Evolutionary conservation across 2,329 filamentous ascomycete species (phyloP).

Genomic region (Apiospora koreana): DNA sequence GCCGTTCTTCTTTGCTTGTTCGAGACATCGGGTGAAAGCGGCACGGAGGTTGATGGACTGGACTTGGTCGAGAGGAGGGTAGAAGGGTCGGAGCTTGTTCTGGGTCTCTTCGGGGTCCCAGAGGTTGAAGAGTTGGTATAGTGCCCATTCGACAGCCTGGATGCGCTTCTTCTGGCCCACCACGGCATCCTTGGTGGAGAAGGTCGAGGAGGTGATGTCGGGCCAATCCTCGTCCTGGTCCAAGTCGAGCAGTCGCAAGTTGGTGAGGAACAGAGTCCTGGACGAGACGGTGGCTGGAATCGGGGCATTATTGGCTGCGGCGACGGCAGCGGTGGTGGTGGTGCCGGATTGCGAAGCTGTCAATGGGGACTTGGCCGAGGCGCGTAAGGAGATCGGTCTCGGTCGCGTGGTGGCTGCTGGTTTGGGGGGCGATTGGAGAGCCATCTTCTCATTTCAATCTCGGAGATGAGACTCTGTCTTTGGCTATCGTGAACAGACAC

Average conservation of each 20-base stretch:
- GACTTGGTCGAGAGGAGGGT: conserved; percentile 84
- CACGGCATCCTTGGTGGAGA: conserved; percentile 65
- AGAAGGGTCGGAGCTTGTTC: conserved; percentile 85
- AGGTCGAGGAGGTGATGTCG: conserved; percentile 67
- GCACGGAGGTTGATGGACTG: conserved; percentile 90
- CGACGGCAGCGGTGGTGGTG: neutral
- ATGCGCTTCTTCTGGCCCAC: conserved; percentile 82
- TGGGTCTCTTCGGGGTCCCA: conserved; percentile 79
- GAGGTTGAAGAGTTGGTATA: conserved; percentile 83
- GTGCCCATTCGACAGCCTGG: conserved; percentile 81
- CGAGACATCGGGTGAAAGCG: conserved; percentile 77
- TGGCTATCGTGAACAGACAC: neutral
- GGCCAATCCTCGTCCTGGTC: conserved; percentile 81
- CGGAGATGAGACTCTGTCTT: conserved; percentile 1
- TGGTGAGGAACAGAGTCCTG: conserved; percentile 73
- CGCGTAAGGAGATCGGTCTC: conserved; percentile 1
- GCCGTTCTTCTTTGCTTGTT: conserved; percentile 86
- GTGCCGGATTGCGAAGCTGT: neutral
- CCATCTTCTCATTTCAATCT: neutral
- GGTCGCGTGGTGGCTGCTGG: neutral
- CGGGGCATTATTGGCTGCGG: neutral
- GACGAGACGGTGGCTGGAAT: conserved; percentile 40
- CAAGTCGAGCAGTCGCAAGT: conserved; percentile 80
- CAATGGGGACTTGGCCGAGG: neutral
- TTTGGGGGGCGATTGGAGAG: neutral